Conservation (phyloP, 179 eudicot species). For the Heliamphora pulchella region DNA sequence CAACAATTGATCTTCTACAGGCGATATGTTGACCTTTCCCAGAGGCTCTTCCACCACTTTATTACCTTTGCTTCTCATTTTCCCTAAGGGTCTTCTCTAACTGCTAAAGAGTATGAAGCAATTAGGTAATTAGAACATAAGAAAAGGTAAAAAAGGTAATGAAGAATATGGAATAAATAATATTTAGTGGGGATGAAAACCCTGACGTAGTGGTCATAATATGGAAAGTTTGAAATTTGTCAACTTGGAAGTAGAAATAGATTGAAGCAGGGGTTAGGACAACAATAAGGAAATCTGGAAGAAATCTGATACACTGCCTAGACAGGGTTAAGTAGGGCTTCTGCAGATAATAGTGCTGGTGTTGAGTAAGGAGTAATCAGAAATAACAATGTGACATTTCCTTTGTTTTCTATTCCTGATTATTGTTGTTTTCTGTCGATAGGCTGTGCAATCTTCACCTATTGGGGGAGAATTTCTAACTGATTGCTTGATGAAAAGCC, state of each 20-base stretch:
- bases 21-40: too few relatives aligned
- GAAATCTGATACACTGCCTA: not conserved
- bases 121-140: too few relatives aligned
- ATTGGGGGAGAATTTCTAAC: conserved; percentile 91
- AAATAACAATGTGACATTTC: not conserved
- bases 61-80: too few relatives aligned
- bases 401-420: not conserved
- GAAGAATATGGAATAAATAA: too few relatives aligned
- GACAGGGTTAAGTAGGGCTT: not conserved
- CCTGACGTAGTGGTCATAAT: not conserved
- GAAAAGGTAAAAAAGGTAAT: too few relatives aligned
- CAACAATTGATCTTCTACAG: too few relatives aligned
- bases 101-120: too few relatives aligned
- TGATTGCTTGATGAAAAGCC: conserved; percentile 91
- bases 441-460: conserved; percentile 84
- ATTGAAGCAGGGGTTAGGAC: not conserved
- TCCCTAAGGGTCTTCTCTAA: too few relatives aligned
- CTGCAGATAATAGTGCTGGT: not conserved
- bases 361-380: not conserved
- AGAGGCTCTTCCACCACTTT: too few relatives aligned
- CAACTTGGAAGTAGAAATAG: not conserved
- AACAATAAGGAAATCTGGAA: not conserved
- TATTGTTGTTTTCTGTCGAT: conserved; percentile 13
- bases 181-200: too few relatives aligned
- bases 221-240: not conserved